These are phyloP conservation scores for Leucocoprinus birnbaumii DNA, from an alignment of 768 basidiomycete species.

Conservation along the genomic window DNA sequence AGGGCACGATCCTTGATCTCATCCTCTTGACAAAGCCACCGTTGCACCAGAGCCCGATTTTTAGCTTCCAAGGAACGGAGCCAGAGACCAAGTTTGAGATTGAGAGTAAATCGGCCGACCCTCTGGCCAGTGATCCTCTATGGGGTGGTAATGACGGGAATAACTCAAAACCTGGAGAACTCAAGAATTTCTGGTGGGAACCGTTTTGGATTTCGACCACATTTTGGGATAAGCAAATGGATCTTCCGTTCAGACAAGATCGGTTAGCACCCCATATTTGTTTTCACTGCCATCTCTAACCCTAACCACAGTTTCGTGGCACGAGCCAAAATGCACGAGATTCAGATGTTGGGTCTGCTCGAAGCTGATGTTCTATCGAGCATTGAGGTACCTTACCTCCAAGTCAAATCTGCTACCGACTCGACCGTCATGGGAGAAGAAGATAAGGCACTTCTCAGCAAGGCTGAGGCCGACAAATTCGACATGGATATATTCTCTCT, in stretches of 20 bases:
- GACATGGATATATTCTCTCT: conserved; percentile 68
- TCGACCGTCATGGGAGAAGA: conserved; percentile 23
- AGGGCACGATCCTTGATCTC: conserved; percentile 88
- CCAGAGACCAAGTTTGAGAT: conserved; percentile 45
- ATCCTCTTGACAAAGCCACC: conserved; percentile 90
- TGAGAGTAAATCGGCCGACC: conserved; percentile 55
- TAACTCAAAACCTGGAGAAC: conserved; percentile 29
- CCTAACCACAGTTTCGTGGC: conserved; percentile 70
- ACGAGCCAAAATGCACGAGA: conserved; percentile 95
- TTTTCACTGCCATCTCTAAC: not conserved
- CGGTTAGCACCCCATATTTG: conserved; percentile 39
- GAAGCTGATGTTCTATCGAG: conserved; percentile 89
- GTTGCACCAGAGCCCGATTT: conserved; percentile 89
- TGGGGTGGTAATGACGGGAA: conserved; percentile 68
- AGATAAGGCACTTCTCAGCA: conserved; percentile 35
- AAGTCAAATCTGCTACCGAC: conserved; percentile 35
- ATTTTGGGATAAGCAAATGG: conserved; percentile 88
- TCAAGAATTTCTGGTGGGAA: conserved; percentile 83
- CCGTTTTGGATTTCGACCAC: conserved; percentile 82
- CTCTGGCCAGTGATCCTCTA: conserved; percentile 64
- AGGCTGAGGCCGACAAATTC: conserved; percentile 67
- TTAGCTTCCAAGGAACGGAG: conserved; percentile 77
- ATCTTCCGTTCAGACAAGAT: conserved; percentile 77
- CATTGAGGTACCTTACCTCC: conserved; percentile 82
- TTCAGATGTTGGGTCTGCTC: conserved; percentile 90